Base-by-base conservation (phyloP, 768 basidiomycete genomes). In the Gelatoporia subvermispora region DNA sequence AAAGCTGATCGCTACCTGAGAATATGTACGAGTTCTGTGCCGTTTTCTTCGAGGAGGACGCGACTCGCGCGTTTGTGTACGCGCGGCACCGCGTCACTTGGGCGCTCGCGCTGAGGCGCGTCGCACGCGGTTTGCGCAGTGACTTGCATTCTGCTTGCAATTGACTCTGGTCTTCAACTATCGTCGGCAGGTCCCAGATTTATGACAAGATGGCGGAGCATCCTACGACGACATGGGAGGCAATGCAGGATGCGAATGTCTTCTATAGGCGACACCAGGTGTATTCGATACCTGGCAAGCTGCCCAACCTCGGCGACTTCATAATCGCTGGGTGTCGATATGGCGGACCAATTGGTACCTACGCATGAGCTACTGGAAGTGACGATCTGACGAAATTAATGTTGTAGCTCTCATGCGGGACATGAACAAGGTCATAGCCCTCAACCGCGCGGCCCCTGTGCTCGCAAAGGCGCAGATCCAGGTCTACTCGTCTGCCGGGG, bases 231-330 rank as follows among this genome's bases (percentile, higher is more conserved):
- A 77, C 80, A 66, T 98, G 95, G 95, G 85, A 94, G 65, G 79
- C 93, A 37, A 90, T 96, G 84, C 79, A 85, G 64, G 81, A 88
- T 60, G 88, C 87, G 21, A 82, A 74, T 58, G 88, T 85, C 25
- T 98, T 96, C 71, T 97, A 97, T 62, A 73, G 85, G 61, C 76
- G 86, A 47, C 82, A 93, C 56, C 85, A 87, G 53, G 73, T 93
- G 20, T 98, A 97, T 63, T 80, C 85, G 1, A 81, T 91, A 47
- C 73, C 81, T 11, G 92, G 86, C 57, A 87, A 86, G 59, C 70
- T 91, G 4, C 84, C 85, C 3, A 79, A 88, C 64, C 69, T 98
- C 23, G 72, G 74, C 17, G 90, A 95, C 65, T 90, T 86, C 63
- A 70, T 88, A 46, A 68, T 92, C 34, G 84, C 88, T 21, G 88